A percentile compares a stretch with the other conserved stretches of the same genome.
Conservation (phyloP, 495 filamentous ascomycete species). For the Entonaema liquescens region DNA sequence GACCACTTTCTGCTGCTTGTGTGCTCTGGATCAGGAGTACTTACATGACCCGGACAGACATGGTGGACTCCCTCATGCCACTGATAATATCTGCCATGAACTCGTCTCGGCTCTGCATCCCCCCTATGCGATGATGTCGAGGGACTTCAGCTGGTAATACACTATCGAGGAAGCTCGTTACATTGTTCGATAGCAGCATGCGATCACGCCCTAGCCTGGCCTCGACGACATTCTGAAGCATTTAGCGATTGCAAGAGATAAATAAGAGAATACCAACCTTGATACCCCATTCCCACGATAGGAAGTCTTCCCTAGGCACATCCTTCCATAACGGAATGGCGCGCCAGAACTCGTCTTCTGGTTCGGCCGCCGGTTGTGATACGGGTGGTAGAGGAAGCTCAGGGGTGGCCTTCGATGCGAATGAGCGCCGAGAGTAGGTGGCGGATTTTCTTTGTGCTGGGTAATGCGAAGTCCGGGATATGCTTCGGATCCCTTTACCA, state of each 20-base stretch:
- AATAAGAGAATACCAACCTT: slow-evolving; percentile 22
- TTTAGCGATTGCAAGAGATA: not conserved
- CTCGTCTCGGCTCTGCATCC: slow-evolving; percentile 55
- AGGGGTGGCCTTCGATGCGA: not conserved
- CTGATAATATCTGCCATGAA: slow-evolving; percentile 61
- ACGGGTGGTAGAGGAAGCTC: not conserved
- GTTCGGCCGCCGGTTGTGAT: not conserved
- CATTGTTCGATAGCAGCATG: not conserved
- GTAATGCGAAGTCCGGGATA: not conserved
- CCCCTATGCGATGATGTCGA: slow-evolving; percentile 33
- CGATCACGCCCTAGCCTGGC: slow-evolving; percentile 6
- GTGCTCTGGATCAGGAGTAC: slow-evolving; percentile 10
- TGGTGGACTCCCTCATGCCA: slow-evolving; percentile 59
- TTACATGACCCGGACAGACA: slow-evolving; percentile 62
- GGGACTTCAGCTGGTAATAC: slow-evolving; percentile 59
- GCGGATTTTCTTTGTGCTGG: slow-evolving; percentile 5
- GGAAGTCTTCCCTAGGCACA: slow-evolving; percentile 27
- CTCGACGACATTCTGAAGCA: slow-evolving; percentile 35
- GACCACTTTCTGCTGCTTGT: not conserved
- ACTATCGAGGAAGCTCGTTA: slow-evolving; percentile 45
- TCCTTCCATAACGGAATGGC: slow-evolving; percentile 25
- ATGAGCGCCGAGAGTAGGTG: not conserved
- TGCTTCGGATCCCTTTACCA: not conserved
- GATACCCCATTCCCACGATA: slow-evolving; percentile 37
- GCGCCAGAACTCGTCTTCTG: slow-evolving; percentile 34